Conservation (phyloP, 345 rosid genomes). For the Conringia planisiliqua region DNA sequence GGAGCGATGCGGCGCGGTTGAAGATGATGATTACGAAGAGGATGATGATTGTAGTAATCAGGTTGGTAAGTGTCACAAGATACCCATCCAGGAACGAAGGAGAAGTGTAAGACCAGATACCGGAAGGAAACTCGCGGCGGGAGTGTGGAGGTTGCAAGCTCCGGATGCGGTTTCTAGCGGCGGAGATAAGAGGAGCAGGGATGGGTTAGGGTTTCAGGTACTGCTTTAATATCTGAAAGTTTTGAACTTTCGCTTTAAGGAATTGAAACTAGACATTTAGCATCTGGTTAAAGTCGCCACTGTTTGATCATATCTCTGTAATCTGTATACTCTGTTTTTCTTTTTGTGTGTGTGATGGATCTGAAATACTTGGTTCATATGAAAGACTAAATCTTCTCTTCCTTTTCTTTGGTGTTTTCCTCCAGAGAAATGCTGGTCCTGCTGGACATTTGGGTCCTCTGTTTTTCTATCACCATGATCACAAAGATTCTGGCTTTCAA, state of each 20-base stretch:
- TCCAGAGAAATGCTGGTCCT: slow-evolving; percentile 24
- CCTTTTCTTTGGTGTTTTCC: slow-evolving; percentile 2
- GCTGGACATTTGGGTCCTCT: slow-evolving; percentile 20
- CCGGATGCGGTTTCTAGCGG: slow-evolving; percentile 36
- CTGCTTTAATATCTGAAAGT: background rate
- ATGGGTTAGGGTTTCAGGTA: slow-evolving; percentile 60
- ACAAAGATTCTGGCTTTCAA: slow-evolving; percentile 16
- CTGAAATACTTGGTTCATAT: background rate
- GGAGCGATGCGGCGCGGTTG: slow-evolving; percentile 19
- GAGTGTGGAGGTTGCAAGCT: slow-evolving; percentile 75
- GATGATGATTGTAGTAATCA: slow-evolving; percentile 31
- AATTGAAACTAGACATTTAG: too few relatives aligned
- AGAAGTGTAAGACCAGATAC: slow-evolving; percentile 35
- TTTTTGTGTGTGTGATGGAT: background rate
- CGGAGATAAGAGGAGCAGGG: slow-evolving; percentile 26
- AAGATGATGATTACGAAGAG: slow-evolving; percentile 28
- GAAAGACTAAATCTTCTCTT: background rate
- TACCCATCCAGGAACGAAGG: slow-evolving; percentile 32
- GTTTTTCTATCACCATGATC: slow-evolving; percentile 14
- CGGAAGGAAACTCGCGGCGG: slow-evolving; percentile 86
- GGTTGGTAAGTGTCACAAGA: slow-evolving; percentile 3
- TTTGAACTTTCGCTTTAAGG: background rate
- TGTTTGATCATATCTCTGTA: background rate
- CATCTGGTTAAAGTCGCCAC: background rate
- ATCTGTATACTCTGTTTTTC: background rate